Percentiles rank a stretch among this genome's conserved stretches.
Conservation (phyloP, 306 rosid species). For the Cajanus cajan region DNA sequence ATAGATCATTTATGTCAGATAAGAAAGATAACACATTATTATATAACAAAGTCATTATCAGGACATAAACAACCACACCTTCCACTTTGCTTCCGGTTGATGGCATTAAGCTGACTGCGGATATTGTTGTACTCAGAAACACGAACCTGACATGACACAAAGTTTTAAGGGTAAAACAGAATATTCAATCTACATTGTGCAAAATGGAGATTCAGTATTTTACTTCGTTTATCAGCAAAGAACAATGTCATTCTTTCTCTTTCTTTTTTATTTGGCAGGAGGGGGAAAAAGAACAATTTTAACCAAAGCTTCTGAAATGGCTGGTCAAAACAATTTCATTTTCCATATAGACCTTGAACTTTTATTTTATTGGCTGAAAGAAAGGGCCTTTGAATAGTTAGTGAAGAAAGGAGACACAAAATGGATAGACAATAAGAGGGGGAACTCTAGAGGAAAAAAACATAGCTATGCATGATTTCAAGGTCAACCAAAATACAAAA, state of each 20-base stretch:
- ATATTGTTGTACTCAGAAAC: slow-evolving; percentile 75
- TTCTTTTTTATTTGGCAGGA: not conserved
- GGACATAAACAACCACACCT: slow-evolving; percentile 45
- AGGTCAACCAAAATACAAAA: not conserved
- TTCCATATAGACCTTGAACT: not conserved
- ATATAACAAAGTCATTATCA: not conserved
- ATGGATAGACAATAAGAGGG: too few species aligned
- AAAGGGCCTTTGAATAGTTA: not conserved
- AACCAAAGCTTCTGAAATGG: not conserved
- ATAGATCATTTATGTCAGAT: slow-evolving; percentile 5
- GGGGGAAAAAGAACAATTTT: not conserved
- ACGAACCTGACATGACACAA: slow-evolving; percentile 54
- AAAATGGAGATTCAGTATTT: not conserved
- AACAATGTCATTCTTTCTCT: not conserved
- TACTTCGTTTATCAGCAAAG: not conserved
- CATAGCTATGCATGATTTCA: not conserved
- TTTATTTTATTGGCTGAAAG: not conserved
- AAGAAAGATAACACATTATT: not conserved
- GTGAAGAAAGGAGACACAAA: too few species aligned
- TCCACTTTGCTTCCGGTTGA: slow-evolving; percentile 85
- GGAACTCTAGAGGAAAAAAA: not conserved
- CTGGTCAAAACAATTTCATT: not conserved
- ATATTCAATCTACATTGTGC: not conserved
- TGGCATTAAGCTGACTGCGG: slow-evolving; percentile 81
- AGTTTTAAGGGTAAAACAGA: not conserved